A percentile compares a stretch with the other conserved stretches of the same genome.
Conservation (phyloP, 768 basidiomycete genomes). For the Tylopilus felleus region DNA sequence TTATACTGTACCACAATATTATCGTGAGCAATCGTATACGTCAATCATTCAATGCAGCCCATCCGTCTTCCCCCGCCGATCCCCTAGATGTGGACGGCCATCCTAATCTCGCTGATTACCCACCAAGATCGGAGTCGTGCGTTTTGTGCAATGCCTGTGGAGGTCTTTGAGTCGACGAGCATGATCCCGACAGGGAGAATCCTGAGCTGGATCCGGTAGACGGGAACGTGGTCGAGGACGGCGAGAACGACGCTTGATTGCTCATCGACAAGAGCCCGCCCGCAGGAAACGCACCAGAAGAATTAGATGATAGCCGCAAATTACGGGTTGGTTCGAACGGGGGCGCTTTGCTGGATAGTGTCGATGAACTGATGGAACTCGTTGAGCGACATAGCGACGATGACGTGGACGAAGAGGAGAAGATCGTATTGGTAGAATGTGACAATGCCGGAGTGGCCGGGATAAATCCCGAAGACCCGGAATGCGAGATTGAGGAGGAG, state of each 20-base stretch:
- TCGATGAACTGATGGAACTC: conserved; percentile 34
- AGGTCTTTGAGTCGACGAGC: conserved; percentile 16
- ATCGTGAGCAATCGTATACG: not conserved
- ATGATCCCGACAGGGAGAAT: conserved; percentile 12
- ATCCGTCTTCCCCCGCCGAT: conserved; percentile 15
- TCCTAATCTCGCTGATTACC: conserved; percentile 7
- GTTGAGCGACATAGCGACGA: conserved; percentile 29
- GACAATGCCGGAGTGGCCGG: conserved; percentile 9
- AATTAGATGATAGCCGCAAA: conserved; percentile 19
- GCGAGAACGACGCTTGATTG: conserved; percentile 16
- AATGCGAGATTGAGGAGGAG: conserved; percentile 16
- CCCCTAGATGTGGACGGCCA: conserved; percentile 13
- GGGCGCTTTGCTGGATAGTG: conserved; percentile 50
- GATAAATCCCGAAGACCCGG: conserved; percentile 16
- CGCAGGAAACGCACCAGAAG: conserved; percentile 16
- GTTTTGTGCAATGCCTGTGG: conserved; percentile 4
- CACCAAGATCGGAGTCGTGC: conserved; percentile 7
- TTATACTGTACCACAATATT: not conserved
- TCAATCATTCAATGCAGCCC: conserved; percentile 11
- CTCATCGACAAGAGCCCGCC: conserved; percentile 10
- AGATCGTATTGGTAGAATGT: conserved; percentile 15
- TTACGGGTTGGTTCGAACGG: conserved; percentile 50
- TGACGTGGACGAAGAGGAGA: conserved; percentile 19
- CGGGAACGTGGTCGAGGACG: conserved; percentile 14
- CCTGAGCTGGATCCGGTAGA: conserved; percentile 9